Evolutionary conservation across 106 monocot genomes (phyloP).

Genomic region (Acorus calamus): DNA sequence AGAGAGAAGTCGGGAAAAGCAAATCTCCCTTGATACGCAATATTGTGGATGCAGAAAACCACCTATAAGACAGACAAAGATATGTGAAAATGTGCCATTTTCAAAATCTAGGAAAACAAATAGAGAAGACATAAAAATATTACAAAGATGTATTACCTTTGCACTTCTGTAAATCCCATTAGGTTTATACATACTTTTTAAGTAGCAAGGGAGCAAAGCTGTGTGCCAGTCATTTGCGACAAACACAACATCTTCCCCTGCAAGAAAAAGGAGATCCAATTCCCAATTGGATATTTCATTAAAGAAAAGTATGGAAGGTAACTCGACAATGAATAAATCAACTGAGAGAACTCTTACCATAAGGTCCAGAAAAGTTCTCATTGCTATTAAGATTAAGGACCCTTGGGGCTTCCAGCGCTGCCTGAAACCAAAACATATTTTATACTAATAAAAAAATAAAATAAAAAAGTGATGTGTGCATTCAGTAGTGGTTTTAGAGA

Average conservation of each 20-base stretch:
- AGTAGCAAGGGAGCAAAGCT: slow-evolving; percentile 61
- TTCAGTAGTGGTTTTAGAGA: no score
- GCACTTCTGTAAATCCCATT: slow-evolving; percentile 69
- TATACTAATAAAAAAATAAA: no score
- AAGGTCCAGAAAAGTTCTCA: slow-evolving; percentile 55
- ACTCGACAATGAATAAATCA: neutral
- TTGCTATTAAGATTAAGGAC: slow-evolving; percentile 55
- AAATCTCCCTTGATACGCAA: slow-evolving; percentile 90
- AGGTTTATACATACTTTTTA: slow-evolving; percentile 66
- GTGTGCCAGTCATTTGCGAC: slow-evolving; percentile 95
- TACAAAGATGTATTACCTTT: slow-evolving; percentile 31
- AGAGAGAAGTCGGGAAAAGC: slow-evolving; percentile 43
- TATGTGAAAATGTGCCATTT: neutral
- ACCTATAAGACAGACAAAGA: slow-evolving; percentile 32
- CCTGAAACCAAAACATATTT: slow-evolving; percentile 30
- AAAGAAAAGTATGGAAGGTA: no score
- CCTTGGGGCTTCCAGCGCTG: slow-evolving; percentile 86
- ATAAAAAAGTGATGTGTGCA: no score
- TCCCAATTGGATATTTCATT: no score
- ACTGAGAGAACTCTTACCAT: slow-evolving; percentile 36
- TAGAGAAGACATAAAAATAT: neutral
- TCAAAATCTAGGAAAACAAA: neutral
- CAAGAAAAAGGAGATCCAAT: neutral
- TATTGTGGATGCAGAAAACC: slow-evolving; percentile 90
- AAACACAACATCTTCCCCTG: slow-evolving; percentile 92